Evolutionary conservation across 2,329 filamentous ascomycete species (phyloP), one percentile per base, ranked within the genome.

Genomic region (Fusarium circinatum): DNA sequence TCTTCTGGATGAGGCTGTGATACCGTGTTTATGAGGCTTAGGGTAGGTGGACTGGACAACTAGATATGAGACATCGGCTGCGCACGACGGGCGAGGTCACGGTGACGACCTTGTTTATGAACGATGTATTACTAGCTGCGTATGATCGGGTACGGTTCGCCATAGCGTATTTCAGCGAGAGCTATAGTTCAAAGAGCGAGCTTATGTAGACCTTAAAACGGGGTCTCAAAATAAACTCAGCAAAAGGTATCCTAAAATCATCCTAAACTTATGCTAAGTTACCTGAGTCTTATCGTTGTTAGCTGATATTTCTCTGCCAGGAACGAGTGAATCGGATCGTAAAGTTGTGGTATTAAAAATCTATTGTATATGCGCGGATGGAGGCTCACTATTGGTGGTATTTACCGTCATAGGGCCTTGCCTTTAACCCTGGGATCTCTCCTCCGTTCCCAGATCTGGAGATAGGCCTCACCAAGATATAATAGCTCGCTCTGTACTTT

Each of bases 391-490:
- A 68, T 74, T 62, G 51, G 28, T 56, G 34, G 28, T 62, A 39
- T 47, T 20, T 47, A 24, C 45, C 22, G 34, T 76, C 60, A 78
- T 75, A 56, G 73, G 49, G 71, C 58, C 54, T 75, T 78, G 18
- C 77, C 80, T 73, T 84, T 87, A 44, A 80, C 81, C 76, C 77
- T 80, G 17, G 84, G 80, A 70, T 85, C 86, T 79, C 89, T 92
- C 83, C 95, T 89, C 82, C 93, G 88, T 86, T 98, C 96, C 96
- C 96, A 98, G 49, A 99, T 90, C 89, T 98, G 97, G 66, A 98
- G 84, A 86, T 98, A 98, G 63, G 93, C 93, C 87, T 99, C 96
- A 59, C 96, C 94, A 1, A 97, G 92, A 79, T 98, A 97, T 74
- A 99, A 82, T 77, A 97, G 89, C 85, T 99, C 96, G 72, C 90